Evolutionary conservation across 495 filamentous ascomycete species (phyloP).

Genomic region (Daldinia bambusicola): DNA sequence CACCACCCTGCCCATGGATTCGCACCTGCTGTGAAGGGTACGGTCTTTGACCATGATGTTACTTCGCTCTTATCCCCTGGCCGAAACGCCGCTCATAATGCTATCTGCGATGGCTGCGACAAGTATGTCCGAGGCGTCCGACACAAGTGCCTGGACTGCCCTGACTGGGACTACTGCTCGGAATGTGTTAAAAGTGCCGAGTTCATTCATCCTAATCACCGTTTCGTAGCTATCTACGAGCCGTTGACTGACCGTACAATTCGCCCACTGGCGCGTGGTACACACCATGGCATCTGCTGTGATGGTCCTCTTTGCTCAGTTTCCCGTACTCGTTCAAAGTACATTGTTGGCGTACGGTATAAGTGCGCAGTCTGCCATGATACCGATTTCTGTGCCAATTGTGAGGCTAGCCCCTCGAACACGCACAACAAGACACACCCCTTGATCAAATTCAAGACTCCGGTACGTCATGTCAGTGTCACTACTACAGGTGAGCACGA

Average conservation of each 20-base stretch:
- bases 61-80: slow-evolving; percentile 77
- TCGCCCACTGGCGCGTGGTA: slow-evolving; percentile 55
- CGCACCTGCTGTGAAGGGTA: slow-evolving; percentile 66
- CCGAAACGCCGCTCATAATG: slow-evolving; percentile 81
- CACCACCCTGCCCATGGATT: slow-evolving; percentile 94
- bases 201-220: slow-evolving; percentile 81
- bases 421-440: slow-evolving; percentile 93
- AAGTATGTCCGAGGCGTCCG: slow-evolving; percentile 88
- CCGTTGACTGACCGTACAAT: slow-evolving; percentile 65
- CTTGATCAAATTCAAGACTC: slow-evolving; percentile 95
- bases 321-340: slow-evolving; percentile 62
- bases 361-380: slow-evolving; percentile 98
- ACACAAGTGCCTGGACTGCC: slow-evolving; percentile 97
- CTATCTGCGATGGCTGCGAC: slow-evolving; percentile 95
- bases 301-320: slow-evolving; percentile 89
- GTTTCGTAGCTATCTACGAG: slow-evolving; percentile 90
- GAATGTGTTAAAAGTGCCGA: slow-evolving; percentile 73
- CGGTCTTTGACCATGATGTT: slow-evolving; percentile 64
- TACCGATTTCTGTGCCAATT: slow-evolving; percentile 93
- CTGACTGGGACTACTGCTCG: slow-evolving; percentile 97
- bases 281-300: slow-evolving; percentile 90
- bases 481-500: slow-evolving; percentile 82
- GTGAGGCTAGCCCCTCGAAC: slow-evolving; percentile 87
- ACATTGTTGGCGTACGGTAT: slow-evolving; percentile 88
- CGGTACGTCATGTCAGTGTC: slow-evolving; percentile 88